Base-by-base conservation (phyloP, 106 monocot species). In the Dendrobium officinale region DNA sequence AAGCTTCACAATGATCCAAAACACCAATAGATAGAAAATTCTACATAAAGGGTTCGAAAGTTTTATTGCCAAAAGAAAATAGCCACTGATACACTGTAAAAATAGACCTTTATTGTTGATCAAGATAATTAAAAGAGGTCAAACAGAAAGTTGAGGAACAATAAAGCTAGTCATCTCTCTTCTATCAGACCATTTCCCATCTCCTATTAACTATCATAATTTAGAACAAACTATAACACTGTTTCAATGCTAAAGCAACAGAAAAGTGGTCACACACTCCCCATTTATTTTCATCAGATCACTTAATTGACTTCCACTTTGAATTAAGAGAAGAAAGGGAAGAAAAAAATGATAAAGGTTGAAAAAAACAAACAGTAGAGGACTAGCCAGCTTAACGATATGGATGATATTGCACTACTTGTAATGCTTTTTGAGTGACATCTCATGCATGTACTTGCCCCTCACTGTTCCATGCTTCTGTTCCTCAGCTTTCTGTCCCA, bases 401-500 rank as follows among this genome's bases (percentile, higher is more conserved):
- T 33, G 16, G 5, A 43, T n/a, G 19, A 42, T 43, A 44, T 37
- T 19, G 42, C 17, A 73, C 5, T 20, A 8, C 43, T 74, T 74
- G 18, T 19, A 44, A 74, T 42, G 74, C 42, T 74, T 44, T 74
- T 42, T 74, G 1, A 43, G n/a, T 74, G 20, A 43, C 74, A 42
- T 44, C 74, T 74, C 42, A 74, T 74, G n/a, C 43, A 74, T 74
- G 74, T 90, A 87, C 84, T 78, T 80, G 26, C 61, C 51, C 61
- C 43, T 72, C 31, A 80, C 85, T 83, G 78, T 84, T 73, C 77
- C 77, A 80, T 79, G 45, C 82, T 91, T 86, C 88, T 82, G 86
- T 91, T 91, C 81, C 81, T 84, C 86, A 86, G 77, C 88, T 88
- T 88, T 86, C 80, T 86, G 86, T 86, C 91, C 84, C 88, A 91